phyloP scores from a whole-genome alignment of 2,329 filamentous ascomycete species.

The Fusarium cyanostomum region DNA sequence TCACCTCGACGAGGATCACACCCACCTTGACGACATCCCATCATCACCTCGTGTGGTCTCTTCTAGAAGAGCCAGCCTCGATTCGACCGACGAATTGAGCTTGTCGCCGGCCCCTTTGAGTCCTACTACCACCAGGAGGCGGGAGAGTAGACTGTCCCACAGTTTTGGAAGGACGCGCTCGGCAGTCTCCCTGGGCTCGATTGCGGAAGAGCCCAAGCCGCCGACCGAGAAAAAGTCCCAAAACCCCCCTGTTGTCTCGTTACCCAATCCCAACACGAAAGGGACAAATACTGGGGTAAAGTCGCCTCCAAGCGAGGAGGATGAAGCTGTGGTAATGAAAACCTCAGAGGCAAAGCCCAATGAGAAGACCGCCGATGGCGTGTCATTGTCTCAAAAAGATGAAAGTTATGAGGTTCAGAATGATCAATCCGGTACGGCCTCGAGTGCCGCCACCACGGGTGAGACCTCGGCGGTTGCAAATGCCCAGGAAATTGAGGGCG shows the following conservation, averaged over 20 bases:
- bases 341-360: constrained; percentile 31
- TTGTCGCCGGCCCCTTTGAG: constrained; percentile 50
- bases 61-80: constrained; percentile 48
- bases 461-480: neutral
- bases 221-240: constrained; percentile 13
- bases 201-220: constrained; percentile 55
- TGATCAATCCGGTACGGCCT: constrained; percentile 1
- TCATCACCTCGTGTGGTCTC: constrained; percentile 50
- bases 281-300: constrained; percentile 30
- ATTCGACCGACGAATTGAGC: constrained; percentile 50
- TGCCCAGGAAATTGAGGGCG: constrained; percentile 1
- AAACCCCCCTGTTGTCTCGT: constrained; percentile 30
- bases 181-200: constrained; percentile 56
- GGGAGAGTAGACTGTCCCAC: constrained; percentile 47
- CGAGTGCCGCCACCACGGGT: neutral
- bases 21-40: constrained; percentile 49
- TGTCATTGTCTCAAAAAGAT: constrained; percentile 21
- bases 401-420: constrained; percentile 21
- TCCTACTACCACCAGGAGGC: constrained; percentile 45
- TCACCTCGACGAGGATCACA: constrained; percentile 53
- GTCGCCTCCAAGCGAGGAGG: constrained; percentile 49
- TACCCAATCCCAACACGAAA: constrained; percentile 36
- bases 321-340: constrained; percentile 53
- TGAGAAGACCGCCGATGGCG: constrained; percentile 17
- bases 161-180: constrained; percentile 50